Base-by-base conservation (phyloP, 2,329 filamentous ascomycete species). In the Lasiodiplodia sp. region DNA sequence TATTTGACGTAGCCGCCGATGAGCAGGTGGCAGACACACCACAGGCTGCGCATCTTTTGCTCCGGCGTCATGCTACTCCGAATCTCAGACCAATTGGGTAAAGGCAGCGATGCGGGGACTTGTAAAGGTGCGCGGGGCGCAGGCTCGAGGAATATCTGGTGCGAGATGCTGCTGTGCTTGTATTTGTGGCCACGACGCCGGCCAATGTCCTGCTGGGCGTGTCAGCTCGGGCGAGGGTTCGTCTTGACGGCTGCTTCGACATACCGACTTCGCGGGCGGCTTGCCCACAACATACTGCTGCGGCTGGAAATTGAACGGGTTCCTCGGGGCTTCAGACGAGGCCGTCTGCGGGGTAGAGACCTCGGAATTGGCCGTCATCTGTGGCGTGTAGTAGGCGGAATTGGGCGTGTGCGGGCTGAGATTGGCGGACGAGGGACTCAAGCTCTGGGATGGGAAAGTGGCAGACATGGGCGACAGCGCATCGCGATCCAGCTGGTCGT, bases 131-230 rank as follows among this genome's bases (percentile, higher is more conserved):
- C 91, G 66, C 94, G 88, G 4, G 89, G 91, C 0, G 93, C 90
- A 7, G 96, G 96, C 78, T 97, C 94, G 74, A 96, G 92, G 80
- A 98, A 97, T 80, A 98, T 96, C 80, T 97, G 94, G 78, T 98
- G 94, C 23, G 93, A 97, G 68, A 99, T 91, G 78, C 93, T 97
- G 78, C 92, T 96, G 83, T 98, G 95, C 78, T 97, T 97, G 86
- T 99, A 99, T 79, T 96, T 94, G 83, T 99, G 96, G 71, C 96
- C 96, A 70, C 95, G 91, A 72, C 96, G 89, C 80, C 97, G 93
- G 71, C 94, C 94, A 71, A 97, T 89, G 74, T 93, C 95, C 91
- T 96, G 79, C 66, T 10, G 37, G 31, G 12, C 38, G 25, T n/a
- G 52, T 67, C 51, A 67, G 53, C 52, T 6, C 16, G 34, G 25